Conservation (phyloP, 306 rosid species). For the Cucumis sativus region DNA sequence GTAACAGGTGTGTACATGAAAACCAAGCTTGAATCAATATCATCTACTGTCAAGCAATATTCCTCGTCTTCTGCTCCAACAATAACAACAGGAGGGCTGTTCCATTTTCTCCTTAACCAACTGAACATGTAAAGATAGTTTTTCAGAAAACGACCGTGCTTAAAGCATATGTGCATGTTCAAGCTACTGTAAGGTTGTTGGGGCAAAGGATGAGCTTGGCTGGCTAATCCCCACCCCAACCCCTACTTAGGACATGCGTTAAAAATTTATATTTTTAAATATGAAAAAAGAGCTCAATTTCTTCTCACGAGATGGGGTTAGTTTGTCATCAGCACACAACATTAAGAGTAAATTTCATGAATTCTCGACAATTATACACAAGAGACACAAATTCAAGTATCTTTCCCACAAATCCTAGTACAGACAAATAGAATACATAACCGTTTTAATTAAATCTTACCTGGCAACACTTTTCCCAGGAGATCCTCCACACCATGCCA, state of each 20-base stretch:
- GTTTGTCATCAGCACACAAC: too few relatives aligned
- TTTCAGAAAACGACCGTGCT: not conserved
- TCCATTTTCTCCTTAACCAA: slow-evolving; percentile 98
- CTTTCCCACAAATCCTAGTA: too few relatives aligned
- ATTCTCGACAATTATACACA: too few relatives aligned
- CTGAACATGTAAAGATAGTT: slow-evolving; percentile 29
- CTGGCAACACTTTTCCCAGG: slow-evolving; percentile 94
- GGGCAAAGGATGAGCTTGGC: too few relatives aligned
- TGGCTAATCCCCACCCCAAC: too few relatives aligned
- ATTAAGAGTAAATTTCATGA: too few relatives aligned
- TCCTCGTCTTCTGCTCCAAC: slow-evolving; percentile 91
- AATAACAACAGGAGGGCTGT: slow-evolving; percentile 82
- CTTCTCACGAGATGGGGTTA: too few relatives aligned
- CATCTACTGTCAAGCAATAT: slow-evolving; percentile 61
- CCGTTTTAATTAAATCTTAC: slow-evolving; percentile 32
- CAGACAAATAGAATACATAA: not conserved
- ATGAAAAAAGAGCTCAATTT: too few relatives aligned
- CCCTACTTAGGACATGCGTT: too few relatives aligned
- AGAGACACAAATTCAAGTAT: too few relatives aligned
- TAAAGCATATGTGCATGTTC: not conserved
- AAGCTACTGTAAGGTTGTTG: not conserved
- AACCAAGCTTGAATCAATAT: slow-evolving; percentile 87
- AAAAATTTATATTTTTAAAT: too few relatives aligned
- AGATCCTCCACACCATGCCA: slow-evolving; percentile 98
- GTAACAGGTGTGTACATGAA: slow-evolving; percentile 97